phyloP scores from a whole-genome alignment of 2,329 filamentous ascomycete genomes.

The Aspergillus intermedius region DNA sequence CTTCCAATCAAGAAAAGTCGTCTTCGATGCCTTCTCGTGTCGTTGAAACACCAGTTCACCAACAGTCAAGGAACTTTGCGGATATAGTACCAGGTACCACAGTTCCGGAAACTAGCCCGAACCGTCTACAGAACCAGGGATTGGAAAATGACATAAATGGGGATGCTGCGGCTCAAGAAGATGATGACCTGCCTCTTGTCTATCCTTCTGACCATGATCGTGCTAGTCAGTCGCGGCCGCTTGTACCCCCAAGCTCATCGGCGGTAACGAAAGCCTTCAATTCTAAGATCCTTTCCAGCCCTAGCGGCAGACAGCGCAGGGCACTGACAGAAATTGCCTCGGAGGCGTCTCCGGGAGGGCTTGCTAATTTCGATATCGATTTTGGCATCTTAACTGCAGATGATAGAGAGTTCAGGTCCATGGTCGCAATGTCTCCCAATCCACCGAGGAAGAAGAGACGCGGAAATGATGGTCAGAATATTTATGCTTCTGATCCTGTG shows the following conservation, averaged over 20 bases:
- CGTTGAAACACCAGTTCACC: slow-evolving; percentile 34
- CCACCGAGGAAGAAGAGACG: slow-evolving; percentile 33
- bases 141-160: slow-evolving; percentile 19
- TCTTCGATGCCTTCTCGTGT: slow-evolving; percentile 36
- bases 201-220: slow-evolving; percentile 16
- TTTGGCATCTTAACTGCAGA: slow-evolving; percentile 35
- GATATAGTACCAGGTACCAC: slow-evolving; percentile 27
- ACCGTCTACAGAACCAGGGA: slow-evolving; percentile 15
- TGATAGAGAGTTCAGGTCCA: slow-evolving; percentile 33
- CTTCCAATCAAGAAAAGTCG: slow-evolving; percentile 18
- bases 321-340: slow-evolving; percentile 38
- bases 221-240: slow-evolving; percentile 14
- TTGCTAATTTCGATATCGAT: slow-evolving; percentile 26
- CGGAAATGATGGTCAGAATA: slow-evolving; percentile 24
- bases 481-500: slow-evolving; percentile 24
- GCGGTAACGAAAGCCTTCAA: slow-evolving; percentile 19
- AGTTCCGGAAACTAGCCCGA: slow-evolving; percentile 35
- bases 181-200: slow-evolving; percentile 32
- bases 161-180: slow-evolving; percentile 26
- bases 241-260: slow-evolving; percentile 16
- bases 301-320: slow-evolving; percentile 30
- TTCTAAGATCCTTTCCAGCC: slow-evolving; percentile 32
- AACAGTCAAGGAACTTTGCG: slow-evolving; percentile 13
- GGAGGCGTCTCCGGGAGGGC: slow-evolving; percentile 34
- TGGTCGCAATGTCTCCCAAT: slow-evolving; percentile 27